Conservation (phyloP, 345 rosid genomes). For the Pelargonium nanum region DNA sequence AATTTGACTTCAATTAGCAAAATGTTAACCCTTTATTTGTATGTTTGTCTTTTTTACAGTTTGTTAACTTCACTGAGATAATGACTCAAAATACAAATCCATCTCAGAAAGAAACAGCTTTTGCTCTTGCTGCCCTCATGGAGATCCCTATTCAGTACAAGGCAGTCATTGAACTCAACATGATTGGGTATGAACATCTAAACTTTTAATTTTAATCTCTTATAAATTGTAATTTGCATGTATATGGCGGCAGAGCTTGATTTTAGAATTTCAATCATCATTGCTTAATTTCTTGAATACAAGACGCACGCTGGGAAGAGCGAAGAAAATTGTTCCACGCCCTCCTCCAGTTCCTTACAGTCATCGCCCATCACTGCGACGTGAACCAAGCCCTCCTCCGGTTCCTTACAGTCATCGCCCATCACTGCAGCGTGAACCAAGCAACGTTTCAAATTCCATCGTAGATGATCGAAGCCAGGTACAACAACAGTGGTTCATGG, state of each 20-base stretch:
- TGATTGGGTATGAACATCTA: conserved; percentile 44
- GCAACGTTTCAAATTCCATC: conserved; percentile 5
- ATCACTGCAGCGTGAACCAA: conserved; percentile 13
- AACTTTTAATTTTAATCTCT: not conserved
- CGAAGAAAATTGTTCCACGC: conserved; percentile 42
- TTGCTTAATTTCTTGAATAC: conserved; percentile 5
- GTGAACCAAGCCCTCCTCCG: conserved; percentile 41
- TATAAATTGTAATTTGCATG: not conserved
- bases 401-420: conserved; percentile 23
- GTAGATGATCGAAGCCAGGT: conserved; percentile 45
- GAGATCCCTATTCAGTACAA: conserved; percentile 78
- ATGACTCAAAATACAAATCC: conserved; percentile 38
- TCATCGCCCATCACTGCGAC: conserved; percentile 16
- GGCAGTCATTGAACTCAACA: conserved; percentile 45
- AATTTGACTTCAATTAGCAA: not conserved
- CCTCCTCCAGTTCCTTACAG: conserved; percentile 51
- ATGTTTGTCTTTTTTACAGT: conserved; percentile 20
- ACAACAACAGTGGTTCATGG: not conserved
- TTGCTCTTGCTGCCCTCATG: conserved; percentile 90
- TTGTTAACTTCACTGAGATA: conserved; percentile 75
- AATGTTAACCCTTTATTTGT: not conserved
- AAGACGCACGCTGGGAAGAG: conserved; percentile 38
- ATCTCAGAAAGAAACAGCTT: conserved; percentile 58
- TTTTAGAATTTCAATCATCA: not conserved
- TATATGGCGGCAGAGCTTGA: not conserved